Conservation (phyloP, 106 monocot genomes). For the Amphibolis antarctica region DNA sequence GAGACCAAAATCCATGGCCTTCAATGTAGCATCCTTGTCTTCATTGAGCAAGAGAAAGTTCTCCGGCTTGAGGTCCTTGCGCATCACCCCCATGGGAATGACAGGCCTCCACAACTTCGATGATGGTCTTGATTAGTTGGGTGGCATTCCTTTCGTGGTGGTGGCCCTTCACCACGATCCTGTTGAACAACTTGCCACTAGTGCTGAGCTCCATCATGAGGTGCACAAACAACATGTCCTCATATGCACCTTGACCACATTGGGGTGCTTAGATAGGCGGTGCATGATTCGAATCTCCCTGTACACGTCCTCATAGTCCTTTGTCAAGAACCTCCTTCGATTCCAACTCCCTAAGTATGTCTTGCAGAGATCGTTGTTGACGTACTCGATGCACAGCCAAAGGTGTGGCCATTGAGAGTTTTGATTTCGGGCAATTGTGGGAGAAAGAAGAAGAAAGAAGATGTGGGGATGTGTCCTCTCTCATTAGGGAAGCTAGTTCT, state of each 20-base stretch:
- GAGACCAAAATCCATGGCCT: conserved; percentile 14
- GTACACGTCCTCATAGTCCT: conserved; percentile 15
- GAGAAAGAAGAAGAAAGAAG: too few species aligned
- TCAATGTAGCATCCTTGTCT: conserved; percentile 3
- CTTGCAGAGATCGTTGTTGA: too few species aligned
- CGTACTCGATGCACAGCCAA: too few species aligned
- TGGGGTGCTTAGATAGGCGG: conserved; percentile 12
- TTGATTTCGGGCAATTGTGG: too few species aligned
- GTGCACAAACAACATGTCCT: conserved; percentile 8
- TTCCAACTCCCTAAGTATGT: too few species aligned
- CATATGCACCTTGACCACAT: conserved; percentile 13
- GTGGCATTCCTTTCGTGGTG: conserved; percentile 12
- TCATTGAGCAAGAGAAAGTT: conserved; percentile 7
- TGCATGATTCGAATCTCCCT: conserved; percentile 18
- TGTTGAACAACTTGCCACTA: conserved; percentile 11
- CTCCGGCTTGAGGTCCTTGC: conserved; percentile 15
- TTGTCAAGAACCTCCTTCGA: too few species aligned
- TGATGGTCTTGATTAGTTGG: conserved; percentile 5
- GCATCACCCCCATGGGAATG: conserved; percentile 15
- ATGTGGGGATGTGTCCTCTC: too few species aligned
- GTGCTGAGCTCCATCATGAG: conserved; percentile 14
- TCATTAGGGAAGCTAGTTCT: too few species aligned
- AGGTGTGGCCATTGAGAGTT: too few species aligned
- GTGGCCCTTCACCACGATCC: conserved; percentile 12
- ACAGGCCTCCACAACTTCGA: conserved; percentile 14